phyloP scores from a whole-genome alignment of 2,329 filamentous ascomycete genomes.

The Aspergillus eucalypticola region DNA sequence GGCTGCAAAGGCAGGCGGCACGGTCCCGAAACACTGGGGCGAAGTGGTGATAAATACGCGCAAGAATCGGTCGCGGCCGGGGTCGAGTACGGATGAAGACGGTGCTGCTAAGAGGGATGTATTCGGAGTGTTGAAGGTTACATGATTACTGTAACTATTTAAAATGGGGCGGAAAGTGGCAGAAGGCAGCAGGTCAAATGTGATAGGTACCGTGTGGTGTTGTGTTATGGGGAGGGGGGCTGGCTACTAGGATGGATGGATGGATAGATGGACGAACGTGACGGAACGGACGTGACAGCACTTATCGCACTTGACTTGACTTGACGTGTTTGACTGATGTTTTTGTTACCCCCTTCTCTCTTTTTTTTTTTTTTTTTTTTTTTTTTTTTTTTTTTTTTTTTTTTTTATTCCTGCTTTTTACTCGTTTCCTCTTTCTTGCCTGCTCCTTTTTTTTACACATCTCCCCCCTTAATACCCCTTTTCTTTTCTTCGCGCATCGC shows the following conservation, averaged over 20 bases:
- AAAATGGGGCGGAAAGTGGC: no score
- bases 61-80: conserved; percentile 34
- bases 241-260: conserved; percentile 10
- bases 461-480: neutral
- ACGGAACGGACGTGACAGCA: neutral
- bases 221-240: no score
- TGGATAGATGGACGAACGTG: neutral
- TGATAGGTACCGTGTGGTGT: neutral
- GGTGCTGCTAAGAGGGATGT: conserved; percentile 32
- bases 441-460: conserved; percentile 13
- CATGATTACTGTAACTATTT: conserved; percentile 6
- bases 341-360: conserved; percentile 4
- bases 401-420: no score
- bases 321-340: neutral
- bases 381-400: no score
- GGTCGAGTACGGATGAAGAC: conserved; percentile 26
- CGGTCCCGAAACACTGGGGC: conserved; percentile 46
- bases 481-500: conserved; percentile 4
- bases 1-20: conserved; percentile 20
- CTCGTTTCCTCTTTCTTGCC: no score
- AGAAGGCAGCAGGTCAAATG: neutral
- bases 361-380: no score
- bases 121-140: conserved; percentile 44
- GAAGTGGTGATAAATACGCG: conserved; percentile 46
- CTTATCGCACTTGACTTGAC: neutral